Base-by-base conservation (phyloP, 805 yeast species). In the Kregervanrija delftensis region DNA sequence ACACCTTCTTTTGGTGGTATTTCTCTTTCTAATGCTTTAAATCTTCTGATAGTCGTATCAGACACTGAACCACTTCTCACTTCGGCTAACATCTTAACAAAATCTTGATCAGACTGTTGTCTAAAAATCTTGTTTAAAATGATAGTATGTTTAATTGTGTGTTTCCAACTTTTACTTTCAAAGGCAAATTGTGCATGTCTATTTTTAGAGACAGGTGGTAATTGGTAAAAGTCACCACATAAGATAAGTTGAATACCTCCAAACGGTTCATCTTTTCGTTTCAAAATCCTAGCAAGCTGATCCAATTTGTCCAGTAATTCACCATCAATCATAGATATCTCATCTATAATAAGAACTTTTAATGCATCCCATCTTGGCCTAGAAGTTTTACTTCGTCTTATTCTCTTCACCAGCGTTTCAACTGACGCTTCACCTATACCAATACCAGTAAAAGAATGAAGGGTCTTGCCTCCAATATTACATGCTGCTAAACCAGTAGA, bases 401-500 rank as follows among this genome's bases (percentile, higher is more conserved):
- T 72, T 52, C 74, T 81, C 47, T 65, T 74, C 8, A 76, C 58
- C 13, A 86, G 53, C 2, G 60, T 60, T 1, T 65, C 66, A 0
- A 69, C 71, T 1, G 70, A 65, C 1, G 77, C 88, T 12, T 70
- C 68, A 0, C 87, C 95, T 11, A 86, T 58, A 0, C 95, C 95
- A 37, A 86, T 78, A 2, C 93, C 91, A 0, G 89, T 76, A 63
- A 77, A 85, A 8, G 87, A 79, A 58, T 86, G 90, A 3, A 86
- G 59, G 0, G 95, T 86, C 14, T 74, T 74, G 30, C 95, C 95
- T 3, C 90, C 89, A 48, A 86, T 77, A 57, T 84, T 84, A 53
- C 86, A 80, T 3, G 93, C 90, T 0, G 95, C 95, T 22, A 86
- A 63, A 0, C 95, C 95, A 1, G 95, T 86, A 0, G 93, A 84